Base-by-base conservation (phyloP, 257 asterid species). In the Knoxia roxburghii region DNA sequence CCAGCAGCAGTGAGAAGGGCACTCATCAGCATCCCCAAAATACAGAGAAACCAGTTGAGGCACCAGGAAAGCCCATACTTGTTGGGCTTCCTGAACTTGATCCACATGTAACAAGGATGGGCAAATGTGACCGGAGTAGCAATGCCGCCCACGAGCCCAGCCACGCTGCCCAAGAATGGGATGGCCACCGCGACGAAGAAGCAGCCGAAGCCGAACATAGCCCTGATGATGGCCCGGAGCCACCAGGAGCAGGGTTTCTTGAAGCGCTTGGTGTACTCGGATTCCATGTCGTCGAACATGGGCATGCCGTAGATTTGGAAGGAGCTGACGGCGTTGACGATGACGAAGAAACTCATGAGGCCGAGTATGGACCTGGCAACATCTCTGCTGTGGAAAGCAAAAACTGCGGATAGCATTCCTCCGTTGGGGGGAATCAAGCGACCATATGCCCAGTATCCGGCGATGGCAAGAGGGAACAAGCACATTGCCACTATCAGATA, bases 241-340 rank as follows among this genome's bases (percentile, higher is more conserved):
- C 98, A 89, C 97, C 95, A 83, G 0, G 98, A 84, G 56, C 96
- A 85, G 7, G 97, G 80, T 74, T 74, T 81, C 80, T 89, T 92
- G 76, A 70, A 77, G 77, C 75, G 79, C 2, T 13, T 72, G 0
- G 94, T 87, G 86, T 75, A 86, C 0, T 53, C 48, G 1, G 98
- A 92, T 59, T 92, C 98, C 80, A 86, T 83, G 49, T 68, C 82
- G 5, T 92, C 98, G 17, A 79, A 92, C 83, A 79, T 81, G 0
- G 96, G 97, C 98, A 92, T 92, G 5, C 87, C 96, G 46, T 92
- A 92, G 39, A 92, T 54, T 71, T 92, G 97, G 81, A 92, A 92
- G 0, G 98, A 87, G 81, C 96, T 79, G 2, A 89, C 24, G 0
- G 94, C 95, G 14, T 92, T 92, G 0, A 84, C 32, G 21, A 92